Percentiles rank a stretch among this genome's conserved stretches.
These are phyloP conservation scores for Solanum ossicruentum DNA, from an alignment of 257 asterid species.

Conservation along the genomic window DNA sequence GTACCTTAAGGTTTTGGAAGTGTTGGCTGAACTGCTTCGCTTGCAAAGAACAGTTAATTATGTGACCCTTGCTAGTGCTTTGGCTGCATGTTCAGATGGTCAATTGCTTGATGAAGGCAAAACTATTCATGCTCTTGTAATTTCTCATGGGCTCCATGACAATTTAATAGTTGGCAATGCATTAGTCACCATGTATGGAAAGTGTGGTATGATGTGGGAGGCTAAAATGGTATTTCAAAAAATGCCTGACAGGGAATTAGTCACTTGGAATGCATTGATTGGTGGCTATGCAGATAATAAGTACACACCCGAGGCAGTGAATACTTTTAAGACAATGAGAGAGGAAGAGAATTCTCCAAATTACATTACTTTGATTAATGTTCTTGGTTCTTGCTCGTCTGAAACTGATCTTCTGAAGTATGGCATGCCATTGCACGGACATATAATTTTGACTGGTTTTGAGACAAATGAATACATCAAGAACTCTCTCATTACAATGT, in stretches of 20 bases:
- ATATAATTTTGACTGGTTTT: slow-evolving; percentile 35
- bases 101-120: slow-evolving; percentile 44
- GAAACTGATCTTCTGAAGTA: slow-evolving; percentile 32
- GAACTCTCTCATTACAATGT: slow-evolving; percentile 76
- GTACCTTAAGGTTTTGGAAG: slow-evolving; percentile 38
- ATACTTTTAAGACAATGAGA: slow-evolving; percentile 44
- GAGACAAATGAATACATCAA: slow-evolving; percentile 55
- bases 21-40: slow-evolving; percentile 29
- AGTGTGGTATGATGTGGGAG: slow-evolving; percentile 41
- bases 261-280: slow-evolving; percentile 76
- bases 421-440: slow-evolving; percentile 67
- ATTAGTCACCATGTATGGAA: slow-evolving; percentile 73
- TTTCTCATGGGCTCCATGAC: slow-evolving; percentile 38
- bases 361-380: slow-evolving; percentile 54
- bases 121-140: slow-evolving; percentile 45
- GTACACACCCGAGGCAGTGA: slow-evolving; percentile 32
- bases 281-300: slow-evolving; percentile 60
- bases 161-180: slow-evolving; percentile 78
- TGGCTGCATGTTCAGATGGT: slow-evolving; percentile 56
- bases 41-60: slow-evolving; percentile 29
- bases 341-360: slow-evolving; percentile 30
- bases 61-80: slow-evolving; percentile 64
- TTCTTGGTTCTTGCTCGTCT: slow-evolving; percentile 59
- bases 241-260: slow-evolving; percentile 57
- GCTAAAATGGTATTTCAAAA: slow-evolving; percentile 43